These are phyloP conservation scores for Pezicula rhizophila DNA, from an alignment of 2,329 filamentous ascomycete genomes.

Conservation along the genomic window DNA sequence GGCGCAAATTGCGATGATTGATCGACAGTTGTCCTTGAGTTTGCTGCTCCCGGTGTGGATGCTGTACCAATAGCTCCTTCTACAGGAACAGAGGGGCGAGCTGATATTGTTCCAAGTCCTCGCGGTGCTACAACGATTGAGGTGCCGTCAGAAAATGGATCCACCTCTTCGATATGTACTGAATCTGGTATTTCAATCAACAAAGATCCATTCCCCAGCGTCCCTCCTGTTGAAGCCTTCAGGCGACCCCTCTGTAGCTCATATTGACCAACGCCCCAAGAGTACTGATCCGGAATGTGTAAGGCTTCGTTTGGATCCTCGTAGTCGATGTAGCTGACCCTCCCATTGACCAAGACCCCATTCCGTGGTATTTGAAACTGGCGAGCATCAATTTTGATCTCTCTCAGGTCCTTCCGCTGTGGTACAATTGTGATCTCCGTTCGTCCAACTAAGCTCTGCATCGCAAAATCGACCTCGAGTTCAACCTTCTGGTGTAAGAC, in stretches of 20 bases:
- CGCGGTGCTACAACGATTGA: constrained; percentile 37
- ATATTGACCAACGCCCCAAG: constrained; percentile 67
- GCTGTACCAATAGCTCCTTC: constrained; percentile 30
- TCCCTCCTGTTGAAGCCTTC: constrained; percentile 27
- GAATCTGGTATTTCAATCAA: constrained; percentile 52
- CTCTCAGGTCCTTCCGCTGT: constrained; percentile 49
- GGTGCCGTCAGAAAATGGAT: constrained; percentile 43
- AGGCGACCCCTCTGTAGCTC: constrained; percentile 66
- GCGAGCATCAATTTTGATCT: constrained; percentile 55
- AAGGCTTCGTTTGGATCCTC: constrained; percentile 63
- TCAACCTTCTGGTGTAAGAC: constrained; percentile 82
- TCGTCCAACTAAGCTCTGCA: constrained; percentile 67
- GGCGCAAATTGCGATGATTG: constrained; percentile 45
- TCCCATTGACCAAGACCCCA: constrained; percentile 44
- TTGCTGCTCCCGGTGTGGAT: constrained; percentile 25
- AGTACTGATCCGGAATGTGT: constrained; percentile 53
- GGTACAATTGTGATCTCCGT: constrained; percentile 70
- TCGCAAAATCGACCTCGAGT: constrained; percentile 80
- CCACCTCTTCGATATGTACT: constrained; percentile 56
- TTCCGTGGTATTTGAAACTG: constrained; percentile 52
- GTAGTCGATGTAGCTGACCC: constrained; percentile 26
- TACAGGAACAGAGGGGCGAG: constrained; percentile 18
- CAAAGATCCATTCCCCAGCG: constrained; percentile 48
- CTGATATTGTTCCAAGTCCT: constrained; percentile 22
- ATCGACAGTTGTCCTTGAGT: constrained; percentile 28